phyloP scores from a whole-genome alignment of 768 basidiomycete species.

The Inosperma sp. region DNA sequence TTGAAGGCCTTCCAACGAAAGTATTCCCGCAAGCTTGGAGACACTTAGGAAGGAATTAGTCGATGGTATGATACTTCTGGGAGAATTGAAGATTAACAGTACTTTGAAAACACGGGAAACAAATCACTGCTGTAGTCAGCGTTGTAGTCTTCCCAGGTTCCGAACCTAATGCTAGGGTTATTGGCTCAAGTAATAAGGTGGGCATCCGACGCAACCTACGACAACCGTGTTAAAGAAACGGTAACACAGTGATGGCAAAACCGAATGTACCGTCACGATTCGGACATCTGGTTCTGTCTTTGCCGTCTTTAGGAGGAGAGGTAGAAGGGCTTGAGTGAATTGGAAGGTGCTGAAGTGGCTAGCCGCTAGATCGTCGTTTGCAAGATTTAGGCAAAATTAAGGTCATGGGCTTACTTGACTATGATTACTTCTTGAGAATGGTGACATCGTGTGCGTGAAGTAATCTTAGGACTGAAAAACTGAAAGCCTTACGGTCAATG shows the following conservation, averaged over 20 bases:
- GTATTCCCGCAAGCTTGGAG: constrained; percentile 43
- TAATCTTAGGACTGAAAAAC: no score
- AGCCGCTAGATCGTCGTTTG: no score
- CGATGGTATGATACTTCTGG: background rate
- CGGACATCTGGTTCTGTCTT: no score
- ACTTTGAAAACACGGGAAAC: constrained; percentile 24
- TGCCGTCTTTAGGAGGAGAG: no score
- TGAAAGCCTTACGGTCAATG: no score
- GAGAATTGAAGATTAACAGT: constrained; percentile 19
- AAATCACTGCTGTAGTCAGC: constrained; percentile 25
- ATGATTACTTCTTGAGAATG: no score
- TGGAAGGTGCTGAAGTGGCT: no score
- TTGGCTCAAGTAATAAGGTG: constrained; percentile 22
- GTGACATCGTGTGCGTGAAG: no score
- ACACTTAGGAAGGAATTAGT: constrained; percentile 26
- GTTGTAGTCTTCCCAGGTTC: constrained; percentile 30
- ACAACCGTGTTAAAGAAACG: background rate
- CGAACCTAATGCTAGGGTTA: constrained; percentile 25
- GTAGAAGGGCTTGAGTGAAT: no score
- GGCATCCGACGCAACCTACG: constrained; percentile 24
- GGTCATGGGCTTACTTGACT: no score
- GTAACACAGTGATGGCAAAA: no score
- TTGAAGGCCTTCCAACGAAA: constrained; percentile 46
- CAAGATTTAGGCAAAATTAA: no score
- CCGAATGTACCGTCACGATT: background rate